phyloP scores from a whole-genome alignment of 2,329 filamentous ascomycete species.

The Aspergillus eucalypticola region DNA sequence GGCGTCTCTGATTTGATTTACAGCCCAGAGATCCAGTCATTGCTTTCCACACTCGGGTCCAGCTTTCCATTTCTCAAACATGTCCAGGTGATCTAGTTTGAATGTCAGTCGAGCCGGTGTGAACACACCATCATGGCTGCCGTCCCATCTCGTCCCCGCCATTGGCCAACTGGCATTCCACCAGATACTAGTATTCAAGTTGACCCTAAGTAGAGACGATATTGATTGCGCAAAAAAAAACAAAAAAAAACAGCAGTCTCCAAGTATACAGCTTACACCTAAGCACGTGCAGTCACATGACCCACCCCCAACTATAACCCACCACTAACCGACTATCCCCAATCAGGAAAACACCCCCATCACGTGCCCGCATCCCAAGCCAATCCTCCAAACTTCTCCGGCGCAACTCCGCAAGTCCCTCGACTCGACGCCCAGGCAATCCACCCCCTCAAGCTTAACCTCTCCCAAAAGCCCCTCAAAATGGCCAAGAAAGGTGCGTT shows the following conservation, averaged over 20 bases:
- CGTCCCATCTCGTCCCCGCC: no score
- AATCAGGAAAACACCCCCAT: neutral
- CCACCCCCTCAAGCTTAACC: neutral
- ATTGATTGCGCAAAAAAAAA: no score
- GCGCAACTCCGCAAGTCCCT: neutral
- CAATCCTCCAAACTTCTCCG: constrained; percentile 11
- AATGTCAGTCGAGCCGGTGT: no score
- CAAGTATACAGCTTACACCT: neutral
- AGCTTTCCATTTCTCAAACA: no score
- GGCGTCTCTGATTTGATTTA: no score
- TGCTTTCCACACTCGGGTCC: no score
- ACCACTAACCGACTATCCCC: neutral
- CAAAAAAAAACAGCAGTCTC: no score
- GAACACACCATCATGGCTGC: no score
- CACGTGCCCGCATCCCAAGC: neutral
- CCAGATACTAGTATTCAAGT: no score
- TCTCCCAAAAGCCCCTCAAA: constrained; percentile 6
- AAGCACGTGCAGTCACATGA: neutral
- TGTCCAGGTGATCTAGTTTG: no score
- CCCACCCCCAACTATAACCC: neutral
- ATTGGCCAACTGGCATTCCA: no score
- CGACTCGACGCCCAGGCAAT: neutral
- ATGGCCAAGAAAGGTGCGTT: constrained; percentile 50
- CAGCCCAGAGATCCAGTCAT: rapidly evolving
- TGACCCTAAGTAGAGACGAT: no score